Percentiles rank a stretch among this genome's conserved stretches.
These are phyloP conservation scores for Leucaena leucocephala DNA, from an alignment of 306 rosid species.

Conservation along the genomic window DNA sequence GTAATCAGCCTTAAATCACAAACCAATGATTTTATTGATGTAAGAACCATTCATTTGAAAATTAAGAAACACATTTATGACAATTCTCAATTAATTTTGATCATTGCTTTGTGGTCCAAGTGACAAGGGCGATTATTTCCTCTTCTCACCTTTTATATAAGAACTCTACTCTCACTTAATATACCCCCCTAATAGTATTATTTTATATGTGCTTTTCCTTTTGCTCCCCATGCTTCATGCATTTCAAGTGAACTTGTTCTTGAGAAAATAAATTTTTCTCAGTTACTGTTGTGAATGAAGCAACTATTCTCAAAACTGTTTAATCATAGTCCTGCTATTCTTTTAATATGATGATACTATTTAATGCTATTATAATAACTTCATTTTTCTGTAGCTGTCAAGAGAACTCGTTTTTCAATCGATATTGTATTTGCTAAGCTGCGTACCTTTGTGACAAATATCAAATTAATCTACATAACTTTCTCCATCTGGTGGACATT, in stretches of 20 bases:
- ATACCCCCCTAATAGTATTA: background rate
- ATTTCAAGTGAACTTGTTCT: conserved; percentile 31
- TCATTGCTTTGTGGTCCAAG: background rate
- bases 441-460: conserved; percentile 16
- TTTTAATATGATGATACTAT: background rate
- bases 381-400: conserved; percentile 17
- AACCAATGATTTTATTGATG: background rate
- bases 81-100: background rate
- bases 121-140: background rate
- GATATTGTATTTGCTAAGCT: conserved; percentile 24
- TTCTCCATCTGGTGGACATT: conserved; percentile 76
- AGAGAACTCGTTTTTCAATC: conserved; percentile 19
- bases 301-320: conserved; percentile 12
- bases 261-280: conserved; percentile 11
- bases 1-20: background rate
- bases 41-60: background rate
- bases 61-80: background rate
- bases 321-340: conserved; percentile 19
- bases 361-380: conserved; percentile 23
- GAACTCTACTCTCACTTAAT: background rate
- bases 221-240: conserved; percentile 17
- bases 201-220: conserved; percentile 19
- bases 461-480: conserved; percentile 16
- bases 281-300: background rate
- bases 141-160: background rate